Evolutionary conservation across 1,139 yeast species (phyloP).

Genomic region (Blastobotrys proliferans): DNA sequence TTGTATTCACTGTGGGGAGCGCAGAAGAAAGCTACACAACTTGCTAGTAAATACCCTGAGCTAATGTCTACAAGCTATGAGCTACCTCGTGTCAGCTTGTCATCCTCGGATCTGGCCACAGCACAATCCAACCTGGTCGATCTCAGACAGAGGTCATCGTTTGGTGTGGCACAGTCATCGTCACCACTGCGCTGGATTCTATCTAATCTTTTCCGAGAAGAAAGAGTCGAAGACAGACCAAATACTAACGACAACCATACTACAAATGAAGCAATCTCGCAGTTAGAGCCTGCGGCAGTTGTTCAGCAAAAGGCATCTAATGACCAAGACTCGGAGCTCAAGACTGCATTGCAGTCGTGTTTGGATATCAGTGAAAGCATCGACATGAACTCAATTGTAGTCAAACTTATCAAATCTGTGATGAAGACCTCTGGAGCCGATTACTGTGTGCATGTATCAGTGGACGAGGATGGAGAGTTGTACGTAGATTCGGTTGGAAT

Average conservation of each 20-base stretch:
- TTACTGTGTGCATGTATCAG: slow-evolving; percentile 44
- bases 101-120: slow-evolving; percentile 18
- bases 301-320: slow-evolving; percentile 1
- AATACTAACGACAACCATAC: not conserved
- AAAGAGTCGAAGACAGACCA: slow-evolving; percentile 1
- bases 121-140: not conserved
- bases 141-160: slow-evolving; percentile 19
- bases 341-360: slow-evolving; percentile 41
- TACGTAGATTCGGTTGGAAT: slow-evolving; percentile 46
- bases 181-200: slow-evolving; percentile 31
- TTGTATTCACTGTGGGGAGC: slow-evolving; percentile 36
- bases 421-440: slow-evolving; percentile 44
- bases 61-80: slow-evolving; percentile 19
- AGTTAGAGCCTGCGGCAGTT: slow-evolving; percentile 4
- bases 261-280: not conserved
- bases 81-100: slow-evolving; percentile 21
- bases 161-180: slow-evolving; percentile 22
- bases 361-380: slow-evolving; percentile 48
- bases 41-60: slow-evolving; percentile 26
- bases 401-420: slow-evolving; percentile 42
- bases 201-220: slow-evolving; percentile 29
- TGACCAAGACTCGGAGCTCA: slow-evolving; percentile 24
- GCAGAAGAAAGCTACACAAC: slow-evolving; percentile 27
- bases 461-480: slow-evolving; percentile 36
- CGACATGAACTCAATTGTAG: slow-evolving; percentile 40